A percentile compares a stretch with the other conserved stretches of the same genome.
These are phyloP conservation scores for Penicillium verrucosum DNA, from an alignment of 2,329 filamentous ascomycete species.

Conservation along the genomic window DNA sequence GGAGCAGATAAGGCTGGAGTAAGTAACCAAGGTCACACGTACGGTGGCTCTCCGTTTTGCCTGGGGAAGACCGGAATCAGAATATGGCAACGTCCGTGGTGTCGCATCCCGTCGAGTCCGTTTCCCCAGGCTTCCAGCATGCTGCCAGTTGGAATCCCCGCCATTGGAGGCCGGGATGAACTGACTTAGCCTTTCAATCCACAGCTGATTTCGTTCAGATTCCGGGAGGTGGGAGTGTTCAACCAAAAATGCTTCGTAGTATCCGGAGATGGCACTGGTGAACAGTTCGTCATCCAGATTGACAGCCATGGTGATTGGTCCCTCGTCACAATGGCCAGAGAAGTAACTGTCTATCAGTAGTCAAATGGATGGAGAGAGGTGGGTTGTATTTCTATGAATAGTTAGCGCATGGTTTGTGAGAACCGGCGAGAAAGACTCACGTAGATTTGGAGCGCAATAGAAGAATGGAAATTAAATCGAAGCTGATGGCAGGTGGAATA, in stretches of 20 bases:
- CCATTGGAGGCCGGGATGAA: constrained; percentile 34
- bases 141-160: constrained; percentile 17
- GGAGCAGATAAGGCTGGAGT: constrained; percentile 29
- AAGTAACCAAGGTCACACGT: constrained; percentile 43
- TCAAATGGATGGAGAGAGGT: constrained; percentile 15
- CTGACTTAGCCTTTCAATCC: constrained; percentile 38
- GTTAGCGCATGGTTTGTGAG: not conserved
- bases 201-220: constrained; percentile 41
- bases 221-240: constrained; percentile 42
- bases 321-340: constrained; percentile 14
- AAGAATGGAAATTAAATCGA: not conserved
- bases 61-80: constrained; percentile 38
- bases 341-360: constrained; percentile 34
- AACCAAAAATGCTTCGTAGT: constrained; percentile 43
- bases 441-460: not conserved
- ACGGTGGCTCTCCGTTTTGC: constrained; percentile 47
- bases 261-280: constrained; percentile 41
- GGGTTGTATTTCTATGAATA: not conserved
- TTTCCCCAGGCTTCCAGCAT: constrained; percentile 39
- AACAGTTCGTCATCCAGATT: constrained; percentile 41
- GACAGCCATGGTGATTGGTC: constrained; percentile 32
- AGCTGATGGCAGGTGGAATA: not conserved
- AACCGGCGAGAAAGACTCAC: not conserved
- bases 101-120: constrained; percentile 40
- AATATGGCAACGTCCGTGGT: constrained; percentile 36